phyloP scores from a whole-genome alignment of 129 eudicot genomes.

The Daucus carota region DH1_v3.0 NC_030385.2:12247501-12248000 shows the following conservation, averaged over 20 bases:
- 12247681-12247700: no score
- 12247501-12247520: conserved; percentile 90
- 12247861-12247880: no score
- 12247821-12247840: no score
- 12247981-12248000: background rate
- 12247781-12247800: no score
- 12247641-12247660: background rate
- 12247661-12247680: background rate
- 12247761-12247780: no score
- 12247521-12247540: conserved; percentile 58
- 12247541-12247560: conserved; percentile 51
- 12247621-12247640: background rate
- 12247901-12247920: background rate
- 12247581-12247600: conserved; percentile 13
- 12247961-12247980: background rate
- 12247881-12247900: background rate
- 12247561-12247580: conserved; percentile 37
- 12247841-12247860: no score
- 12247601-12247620: conserved; percentile 5
- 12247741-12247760: no score
- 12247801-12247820: no score
- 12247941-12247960: no score
- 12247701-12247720: no score
- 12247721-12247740: no score
- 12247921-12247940: no score